A percentile compares a stretch with the other conserved stretches of the same genome.
Conservation (phyloP, 441 rosid genomes). For the Pelargonium myrrhifolium region DNA sequence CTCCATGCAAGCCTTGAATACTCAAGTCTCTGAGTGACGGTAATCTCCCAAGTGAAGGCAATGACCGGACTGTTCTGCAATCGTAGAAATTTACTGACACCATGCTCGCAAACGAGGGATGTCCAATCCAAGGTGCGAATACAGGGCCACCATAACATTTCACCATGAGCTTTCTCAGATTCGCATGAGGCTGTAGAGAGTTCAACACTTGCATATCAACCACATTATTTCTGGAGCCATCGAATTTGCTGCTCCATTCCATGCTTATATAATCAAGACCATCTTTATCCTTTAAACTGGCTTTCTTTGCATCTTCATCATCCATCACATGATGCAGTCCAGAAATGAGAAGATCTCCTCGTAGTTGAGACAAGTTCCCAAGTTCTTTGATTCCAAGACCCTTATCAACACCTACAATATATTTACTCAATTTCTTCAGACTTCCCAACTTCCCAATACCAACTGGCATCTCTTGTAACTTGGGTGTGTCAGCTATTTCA, state of each 20-base stretch:
- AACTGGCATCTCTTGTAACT: background rate
- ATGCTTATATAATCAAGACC: slow-evolving; percentile 13
- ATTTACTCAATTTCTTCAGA: slow-evolving; percentile 7
- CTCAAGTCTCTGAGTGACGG: slow-evolving; percentile 18
- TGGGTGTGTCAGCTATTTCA: slow-evolving; percentile 2
- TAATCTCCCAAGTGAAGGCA: slow-evolving; percentile 27
- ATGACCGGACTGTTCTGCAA: background rate
- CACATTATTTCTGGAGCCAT: background rate
- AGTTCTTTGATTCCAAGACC: slow-evolving; percentile 17
- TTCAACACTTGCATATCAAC: slow-evolving; percentile 12
- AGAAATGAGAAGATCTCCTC: slow-evolving; percentile 12
- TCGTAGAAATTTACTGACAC: background rate
- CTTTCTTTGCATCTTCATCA: slow-evolving; percentile 15
- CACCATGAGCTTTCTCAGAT: slow-evolving; percentile 16
- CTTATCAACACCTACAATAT: slow-evolving; percentile 7
- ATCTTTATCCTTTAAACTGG: slow-evolving; percentile 16
- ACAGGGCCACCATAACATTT: slow-evolving; percentile 9
- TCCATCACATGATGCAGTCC: slow-evolving; percentile 19
- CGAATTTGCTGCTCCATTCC: slow-evolving; percentile 8
- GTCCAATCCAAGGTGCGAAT: slow-evolving; percentile 23
- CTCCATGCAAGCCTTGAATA: slow-evolving; percentile 9
- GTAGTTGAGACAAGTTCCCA: slow-evolving; percentile 11
- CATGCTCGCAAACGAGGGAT: slow-evolving; percentile 16
- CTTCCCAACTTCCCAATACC: background rate
- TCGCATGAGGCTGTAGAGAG: slow-evolving; percentile 13